Percentiles rank a stretch among this genome's conserved stretches.
Evolutionary conservation across 768 basidiomycete species (phyloP).

Genomic region (Galerina sulciceps): DNA sequence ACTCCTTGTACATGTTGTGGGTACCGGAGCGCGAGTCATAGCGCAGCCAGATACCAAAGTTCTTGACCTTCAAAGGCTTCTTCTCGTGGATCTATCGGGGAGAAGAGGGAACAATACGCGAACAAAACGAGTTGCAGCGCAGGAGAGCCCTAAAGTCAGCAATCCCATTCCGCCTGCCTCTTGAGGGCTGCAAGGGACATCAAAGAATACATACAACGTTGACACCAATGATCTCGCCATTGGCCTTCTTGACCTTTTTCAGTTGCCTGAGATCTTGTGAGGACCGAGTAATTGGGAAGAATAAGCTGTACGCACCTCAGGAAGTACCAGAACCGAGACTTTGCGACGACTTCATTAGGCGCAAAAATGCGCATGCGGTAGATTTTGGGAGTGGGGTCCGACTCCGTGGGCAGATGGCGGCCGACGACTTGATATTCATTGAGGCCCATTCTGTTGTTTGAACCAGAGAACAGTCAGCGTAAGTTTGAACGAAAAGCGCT

Average conservation of each 20-base stretch:
- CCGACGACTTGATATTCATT: constrained; percentile 97
- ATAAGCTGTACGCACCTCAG: constrained; percentile 60
- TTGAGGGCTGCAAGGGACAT: constrained; percentile 78
- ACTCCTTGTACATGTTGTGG: constrained; percentile 99
- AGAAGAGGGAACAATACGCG: constrained; percentile 26
- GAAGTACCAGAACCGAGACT: constrained; percentile 99
- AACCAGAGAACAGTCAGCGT: constrained; percentile 8
- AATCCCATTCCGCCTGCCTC: constrained; percentile 83
- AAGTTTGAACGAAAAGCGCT: constrained; percentile 3
- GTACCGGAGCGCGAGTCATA: constrained; percentile 99
- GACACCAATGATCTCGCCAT: constrained; percentile 98
- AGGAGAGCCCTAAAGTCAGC: constrained; percentile 42
- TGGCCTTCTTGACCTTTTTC: constrained; percentile 99
- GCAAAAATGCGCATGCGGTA: constrained; percentile 99
- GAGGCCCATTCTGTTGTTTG: constrained; percentile 65
- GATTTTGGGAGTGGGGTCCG: constrained; percentile 95
- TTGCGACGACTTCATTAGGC: constrained; percentile 97
- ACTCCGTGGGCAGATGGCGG: constrained; percentile 93
- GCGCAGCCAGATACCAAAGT: constrained; percentile 99
- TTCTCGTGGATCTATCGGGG: constrained; percentile 89
- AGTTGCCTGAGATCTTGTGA: constrained; percentile 63
- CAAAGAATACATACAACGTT: constrained; percentile 87
- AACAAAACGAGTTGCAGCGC: constrained; percentile 28
- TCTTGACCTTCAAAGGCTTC: constrained; percentile 98
- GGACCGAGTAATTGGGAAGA: not conserved